Evolutionary conservation across 2,329 filamentous ascomycete species (phyloP), one percentile per base, ranked within the genome.

Genomic region (Sporothrix euskadiensis): DNA sequence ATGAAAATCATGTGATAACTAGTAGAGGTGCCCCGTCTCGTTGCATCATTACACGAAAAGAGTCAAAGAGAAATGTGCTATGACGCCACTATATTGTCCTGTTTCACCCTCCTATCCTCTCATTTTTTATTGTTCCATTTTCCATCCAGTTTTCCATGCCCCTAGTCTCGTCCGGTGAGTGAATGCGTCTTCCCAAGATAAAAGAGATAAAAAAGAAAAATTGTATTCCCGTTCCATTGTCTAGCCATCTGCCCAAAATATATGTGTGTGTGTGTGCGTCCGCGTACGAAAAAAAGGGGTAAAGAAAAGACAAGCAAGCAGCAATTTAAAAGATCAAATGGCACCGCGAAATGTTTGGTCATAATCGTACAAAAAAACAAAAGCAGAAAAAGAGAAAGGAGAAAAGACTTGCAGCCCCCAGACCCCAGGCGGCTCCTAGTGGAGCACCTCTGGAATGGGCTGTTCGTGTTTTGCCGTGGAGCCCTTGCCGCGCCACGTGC

Each of bases 401-500:
- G 54, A 69, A 22, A 35, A 14, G 7, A 35, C 44, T 9, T 16
- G 49, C 32, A 52, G 26, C 6, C 12, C 12, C 2, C 22, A 26
- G 12, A 32, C 6, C 4, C 12, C n/a, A n/a, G 19, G 2, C 69
- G 14, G 16, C 26, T 16, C 12, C 19, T 69, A 79, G 32, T 76
- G 74, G 57, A 78, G 41, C 5, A 74, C 76, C 16, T 80, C 81
- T 2, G 81, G 78, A 3, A 80, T 73, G 2, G 88, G 88, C 76
- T 89, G 87, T 80, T 96, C 92, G 81, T 98, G 94, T 80, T 95
- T 95, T 32, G 95, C 95, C 35, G 93, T 93, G 78, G 91, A 95
- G 16, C 96, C 96, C 85, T 98, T 98, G 76, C 92, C 94, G 78
- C 96, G 88, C 92, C 94, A 99, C 26, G 96, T 99, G 82, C 93